phyloP scores from a whole-genome alignment of 352 stramenopile genomes.

The Phytophthora niederhauseri region DNA sequence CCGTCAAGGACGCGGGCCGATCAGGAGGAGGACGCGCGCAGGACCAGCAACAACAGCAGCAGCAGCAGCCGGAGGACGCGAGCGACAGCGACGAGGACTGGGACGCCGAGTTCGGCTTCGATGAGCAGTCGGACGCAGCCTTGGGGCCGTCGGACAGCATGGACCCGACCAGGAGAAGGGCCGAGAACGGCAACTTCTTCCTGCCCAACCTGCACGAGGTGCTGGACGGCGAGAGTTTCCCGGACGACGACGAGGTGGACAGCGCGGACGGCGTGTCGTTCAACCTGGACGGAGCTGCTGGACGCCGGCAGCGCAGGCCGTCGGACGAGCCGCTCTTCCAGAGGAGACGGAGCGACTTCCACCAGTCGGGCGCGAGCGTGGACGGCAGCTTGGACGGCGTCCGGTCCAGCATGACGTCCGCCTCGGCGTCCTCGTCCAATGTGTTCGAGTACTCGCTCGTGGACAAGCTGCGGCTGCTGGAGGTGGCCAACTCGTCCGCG shows the following conservation, averaged over 20 bases:
- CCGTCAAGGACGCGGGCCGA: slow-evolving; percentile 17
- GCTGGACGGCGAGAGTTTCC: slow-evolving; percentile 72
- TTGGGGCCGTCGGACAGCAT: slow-evolving; percentile 44
- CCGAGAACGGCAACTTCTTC: slow-evolving; percentile 88
- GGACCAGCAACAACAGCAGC: neutral
- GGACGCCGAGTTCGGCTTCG: slow-evolving; percentile 84
- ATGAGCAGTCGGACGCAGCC: slow-evolving; percentile 49
- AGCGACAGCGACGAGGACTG: slow-evolving; percentile 55
- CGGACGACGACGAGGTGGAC: slow-evolving; percentile 52
- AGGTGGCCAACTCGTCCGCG: slow-evolving; percentile 72
- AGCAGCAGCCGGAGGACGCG: slow-evolving; percentile 8
- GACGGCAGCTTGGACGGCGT: slow-evolving; percentile 62
- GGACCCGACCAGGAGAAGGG: slow-evolving; percentile 59
- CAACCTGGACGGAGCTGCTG: slow-evolving; percentile 27
- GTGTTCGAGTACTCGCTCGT: slow-evolving; percentile 64
- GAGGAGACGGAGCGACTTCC: slow-evolving; percentile 42
- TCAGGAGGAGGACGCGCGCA: neutral
- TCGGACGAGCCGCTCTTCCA: slow-evolving; percentile 76
- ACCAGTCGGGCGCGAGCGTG: slow-evolving; percentile 42
- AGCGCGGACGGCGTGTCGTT: slow-evolving; percentile 26
- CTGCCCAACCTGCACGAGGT: slow-evolving; percentile 78
- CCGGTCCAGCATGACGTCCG: slow-evolving; percentile 62
- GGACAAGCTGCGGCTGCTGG: slow-evolving; percentile 73
- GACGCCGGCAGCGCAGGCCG: slow-evolving; percentile 31
- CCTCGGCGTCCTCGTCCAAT: slow-evolving; percentile 40